phyloP scores from a whole-genome alignment of 2,329 filamentous ascomycete species.

The Zasmidium cellare region DNA sequence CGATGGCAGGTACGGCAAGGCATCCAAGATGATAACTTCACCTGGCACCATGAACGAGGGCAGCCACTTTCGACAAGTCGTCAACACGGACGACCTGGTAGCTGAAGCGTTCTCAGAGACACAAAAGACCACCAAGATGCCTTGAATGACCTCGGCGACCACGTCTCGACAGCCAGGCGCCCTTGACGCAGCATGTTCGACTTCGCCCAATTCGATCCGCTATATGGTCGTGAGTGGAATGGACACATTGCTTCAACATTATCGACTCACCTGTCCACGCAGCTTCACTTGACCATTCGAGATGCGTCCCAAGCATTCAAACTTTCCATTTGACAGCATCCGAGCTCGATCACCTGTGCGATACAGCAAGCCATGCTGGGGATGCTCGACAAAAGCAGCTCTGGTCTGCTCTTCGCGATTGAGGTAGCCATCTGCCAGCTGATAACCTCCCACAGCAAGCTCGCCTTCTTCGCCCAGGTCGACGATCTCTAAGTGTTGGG shows the following conservation, averaged over 20 bases:
- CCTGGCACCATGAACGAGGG: constrained; percentile 81
- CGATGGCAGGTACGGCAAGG: constrained; percentile 74
- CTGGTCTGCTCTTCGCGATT: constrained; percentile 76
- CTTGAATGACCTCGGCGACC: constrained; percentile 66
- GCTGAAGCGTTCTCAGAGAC: constrained; percentile 49
- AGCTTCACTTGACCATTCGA: constrained; percentile 82
- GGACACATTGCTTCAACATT: constrained; percentile 61
- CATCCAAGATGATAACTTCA: constrained; percentile 64
- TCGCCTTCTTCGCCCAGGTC: constrained; percentile 72
- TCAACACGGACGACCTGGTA: constrained; percentile 49
- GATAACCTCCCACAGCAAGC: constrained; percentile 75
- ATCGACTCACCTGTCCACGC: constrained; percentile 72
- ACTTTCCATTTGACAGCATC: constrained; percentile 63
- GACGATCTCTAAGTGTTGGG: constrained; percentile 48
- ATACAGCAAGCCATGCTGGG: constrained; percentile 69
- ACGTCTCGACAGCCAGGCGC: constrained; percentile 64
- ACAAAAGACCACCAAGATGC: constrained; percentile 74
- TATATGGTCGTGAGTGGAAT: constrained; percentile 53
- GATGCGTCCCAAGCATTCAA: constrained; percentile 84
- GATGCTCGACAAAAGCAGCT: constrained; percentile 67
- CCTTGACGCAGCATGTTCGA: constrained; percentile 68
- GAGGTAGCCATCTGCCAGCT: constrained; percentile 78
- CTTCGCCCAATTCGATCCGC: constrained; percentile 58
- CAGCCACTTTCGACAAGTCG: constrained; percentile 71
- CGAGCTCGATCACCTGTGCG: constrained; percentile 82